These are phyloP conservation scores for Fremontodendron californicum DNA, from an alignment of 345 rosid species.

Conservation along the genomic window DNA sequence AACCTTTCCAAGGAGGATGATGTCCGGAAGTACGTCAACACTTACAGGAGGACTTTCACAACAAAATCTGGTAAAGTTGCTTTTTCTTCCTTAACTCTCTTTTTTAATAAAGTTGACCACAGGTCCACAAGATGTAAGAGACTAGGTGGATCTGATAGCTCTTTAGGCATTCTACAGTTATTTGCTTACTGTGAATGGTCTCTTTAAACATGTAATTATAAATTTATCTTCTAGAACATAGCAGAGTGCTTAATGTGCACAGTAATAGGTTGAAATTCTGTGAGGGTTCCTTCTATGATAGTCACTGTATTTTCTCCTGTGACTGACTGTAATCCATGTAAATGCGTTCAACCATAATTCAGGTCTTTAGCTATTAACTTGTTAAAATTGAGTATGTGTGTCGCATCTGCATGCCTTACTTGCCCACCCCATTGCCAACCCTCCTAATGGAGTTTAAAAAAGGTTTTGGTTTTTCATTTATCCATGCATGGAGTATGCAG, in stretches of 20 bases:
- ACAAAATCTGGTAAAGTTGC: conserved; percentile 46
- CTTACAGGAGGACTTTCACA: conserved; percentile 67
- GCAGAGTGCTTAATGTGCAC: background rate
- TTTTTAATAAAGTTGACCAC: background rate
- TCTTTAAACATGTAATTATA: background rate
- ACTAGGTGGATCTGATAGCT: background rate
- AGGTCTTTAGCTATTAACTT: background rate
- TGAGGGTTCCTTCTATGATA: background rate
- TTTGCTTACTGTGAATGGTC: background rate
- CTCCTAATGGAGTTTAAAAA: background rate
- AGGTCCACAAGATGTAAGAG: background rate
- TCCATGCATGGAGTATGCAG: background rate
- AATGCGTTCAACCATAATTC: too few relatives aligned
- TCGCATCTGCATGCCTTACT: background rate
- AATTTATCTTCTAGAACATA: background rate
- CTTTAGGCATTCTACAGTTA: background rate
- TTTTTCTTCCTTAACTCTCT: background rate
- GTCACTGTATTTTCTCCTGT: background rate
- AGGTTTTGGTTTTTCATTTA: background rate
- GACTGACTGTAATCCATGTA: background rate
- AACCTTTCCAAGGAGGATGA: conserved; percentile 76
- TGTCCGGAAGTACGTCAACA: conserved; percentile 68
- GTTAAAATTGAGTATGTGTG: background rate
- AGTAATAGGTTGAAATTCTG: background rate
- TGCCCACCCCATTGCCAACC: background rate